Conservation (phyloP, 2,329 filamentous ascomycete genomes). For the Phaeoacremonium minimum region DNA sequence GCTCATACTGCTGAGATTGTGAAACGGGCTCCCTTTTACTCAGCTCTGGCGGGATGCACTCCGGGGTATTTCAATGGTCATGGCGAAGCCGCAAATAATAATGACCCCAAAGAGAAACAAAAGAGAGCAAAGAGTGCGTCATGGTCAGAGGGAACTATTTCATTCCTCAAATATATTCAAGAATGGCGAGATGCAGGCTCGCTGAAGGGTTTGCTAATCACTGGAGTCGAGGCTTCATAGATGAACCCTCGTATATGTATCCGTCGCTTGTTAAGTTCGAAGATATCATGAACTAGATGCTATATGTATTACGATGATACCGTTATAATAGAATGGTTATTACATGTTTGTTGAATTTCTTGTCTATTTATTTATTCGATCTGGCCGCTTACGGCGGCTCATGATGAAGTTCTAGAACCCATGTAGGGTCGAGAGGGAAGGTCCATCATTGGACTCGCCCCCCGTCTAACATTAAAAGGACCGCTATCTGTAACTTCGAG, state of each 20-base stretch:
- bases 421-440: background rate
- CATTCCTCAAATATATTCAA: background rate
- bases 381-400: no score
- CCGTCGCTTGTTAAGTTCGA: no score
- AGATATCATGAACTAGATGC: no score
- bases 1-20: conserved; percentile 4
- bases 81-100: conserved; percentile 3
- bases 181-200: background rate
- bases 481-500: conserved; percentile 12
- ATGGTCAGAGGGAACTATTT: background rate
- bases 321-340: no score
- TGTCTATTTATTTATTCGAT: no score
- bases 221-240: background rate
- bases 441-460: background rate
- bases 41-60: conserved; percentile 7
- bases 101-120: background rate
- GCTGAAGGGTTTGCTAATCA: background rate
- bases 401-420: no score
- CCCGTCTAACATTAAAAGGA: conserved; percentile 8
- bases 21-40: conserved; percentile 1
- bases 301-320: no score
- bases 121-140: background rate
- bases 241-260: background rate
- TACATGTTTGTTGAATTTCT: no score
- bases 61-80: conserved; percentile 9